A percentile compares a stretch with the other conserved stretches of the same genome.
Conservation (phyloP, 2,329 filamentous ascomycete species). For the Drechslerella coelobrocha region DNA sequence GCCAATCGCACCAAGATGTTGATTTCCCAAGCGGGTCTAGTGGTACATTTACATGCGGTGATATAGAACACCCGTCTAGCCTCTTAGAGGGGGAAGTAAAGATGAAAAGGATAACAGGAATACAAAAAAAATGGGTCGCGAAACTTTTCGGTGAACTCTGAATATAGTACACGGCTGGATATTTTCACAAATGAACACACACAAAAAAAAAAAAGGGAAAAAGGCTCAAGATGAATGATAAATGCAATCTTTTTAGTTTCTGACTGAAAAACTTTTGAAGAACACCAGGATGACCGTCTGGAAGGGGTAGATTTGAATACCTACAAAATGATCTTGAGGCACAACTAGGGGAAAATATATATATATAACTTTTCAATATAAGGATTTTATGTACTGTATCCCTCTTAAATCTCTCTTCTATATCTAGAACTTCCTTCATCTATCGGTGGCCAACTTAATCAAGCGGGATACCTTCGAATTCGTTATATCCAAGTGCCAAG, state of each 20-base stretch:
- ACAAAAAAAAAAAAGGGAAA: not conserved
- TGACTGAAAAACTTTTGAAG: not conserved
- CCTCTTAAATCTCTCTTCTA: too few relatives aligned
- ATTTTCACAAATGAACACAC: not conserved
- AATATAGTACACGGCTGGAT: not conserved
- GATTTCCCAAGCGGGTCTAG: too few relatives aligned
- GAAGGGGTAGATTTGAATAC: not conserved
- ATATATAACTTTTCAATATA: not conserved
- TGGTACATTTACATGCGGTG: too few relatives aligned
- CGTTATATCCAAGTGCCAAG: conserved; percentile 82
- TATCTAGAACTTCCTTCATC: not conserved
- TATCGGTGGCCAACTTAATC: conserved; percentile 57
- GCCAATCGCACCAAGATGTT: too few relatives aligned
- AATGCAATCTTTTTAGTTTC: conserved; percentile 10
- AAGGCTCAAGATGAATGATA: not conserved
- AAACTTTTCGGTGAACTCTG: not conserved
- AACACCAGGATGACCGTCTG: not conserved
- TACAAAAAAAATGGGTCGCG: not conserved
- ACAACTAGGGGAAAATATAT: not conserved
- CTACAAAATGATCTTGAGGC: not conserved
- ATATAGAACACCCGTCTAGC: too few relatives aligned
- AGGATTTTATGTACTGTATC: not conserved
- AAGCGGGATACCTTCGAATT: conserved; percentile 84
- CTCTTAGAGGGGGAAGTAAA: too few relatives aligned
- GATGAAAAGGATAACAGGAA: not conserved